These are phyloP conservation scores for Uronychia setigera DNA, from an alignment of 73 alveolate genomes.

Conservation along the genomic window DNA sequence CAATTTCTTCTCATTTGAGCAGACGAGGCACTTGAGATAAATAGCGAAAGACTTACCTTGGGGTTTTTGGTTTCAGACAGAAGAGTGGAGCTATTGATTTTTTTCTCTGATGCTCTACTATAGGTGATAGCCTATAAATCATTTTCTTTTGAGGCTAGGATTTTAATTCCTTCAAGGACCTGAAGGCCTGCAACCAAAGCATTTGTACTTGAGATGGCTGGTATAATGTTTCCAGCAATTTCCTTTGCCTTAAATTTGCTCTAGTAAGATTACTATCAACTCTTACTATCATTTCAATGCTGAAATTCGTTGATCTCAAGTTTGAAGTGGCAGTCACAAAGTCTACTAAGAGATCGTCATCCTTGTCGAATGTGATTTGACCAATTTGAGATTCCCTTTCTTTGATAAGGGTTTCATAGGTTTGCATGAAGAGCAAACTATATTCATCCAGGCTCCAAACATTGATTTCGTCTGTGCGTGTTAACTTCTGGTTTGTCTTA, in stretches of 20 bases:
- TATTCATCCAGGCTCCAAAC: slow-evolving; percentile 34
- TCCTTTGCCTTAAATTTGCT: slow-evolving; percentile 80
- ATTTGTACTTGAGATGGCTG: slow-evolving; percentile 98
- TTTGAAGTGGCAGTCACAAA: slow-evolving; percentile 89
- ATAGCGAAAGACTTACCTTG: too few species aligned
- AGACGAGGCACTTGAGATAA: slow-evolving; percentile 47
- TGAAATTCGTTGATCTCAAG: slow-evolving; percentile 86
- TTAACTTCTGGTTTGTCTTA: slow-evolving; percentile 10
- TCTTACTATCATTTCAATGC: slow-evolving; percentile 31
- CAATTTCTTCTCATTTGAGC: slow-evolving; percentile 23
- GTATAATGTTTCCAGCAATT: slow-evolving; percentile 98
- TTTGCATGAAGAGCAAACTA: slow-evolving; percentile 4
- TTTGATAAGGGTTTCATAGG: slow-evolving; percentile 4
- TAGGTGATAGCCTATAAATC: slow-evolving; percentile 35
- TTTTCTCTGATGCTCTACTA: slow-evolving; percentile 16
- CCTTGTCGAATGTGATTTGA: slow-evolving; percentile 87
- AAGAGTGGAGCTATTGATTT: slow-evolving; percentile 10
- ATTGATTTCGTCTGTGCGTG: background rate
- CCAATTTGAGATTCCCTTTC: slow-evolving; percentile 29
- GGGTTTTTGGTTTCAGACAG: slow-evolving; percentile 35
- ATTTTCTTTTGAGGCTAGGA: slow-evolving; percentile 19
- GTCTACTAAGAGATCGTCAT: slow-evolving; percentile 85
- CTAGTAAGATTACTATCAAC: slow-evolving; percentile 27
- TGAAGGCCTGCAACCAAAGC: slow-evolving; percentile 92
- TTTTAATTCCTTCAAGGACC: slow-evolving; percentile 84